Conservation (phyloP, 2,329 filamentous ascomycete species). For the Aspergillus spinulosporus region DNA sequence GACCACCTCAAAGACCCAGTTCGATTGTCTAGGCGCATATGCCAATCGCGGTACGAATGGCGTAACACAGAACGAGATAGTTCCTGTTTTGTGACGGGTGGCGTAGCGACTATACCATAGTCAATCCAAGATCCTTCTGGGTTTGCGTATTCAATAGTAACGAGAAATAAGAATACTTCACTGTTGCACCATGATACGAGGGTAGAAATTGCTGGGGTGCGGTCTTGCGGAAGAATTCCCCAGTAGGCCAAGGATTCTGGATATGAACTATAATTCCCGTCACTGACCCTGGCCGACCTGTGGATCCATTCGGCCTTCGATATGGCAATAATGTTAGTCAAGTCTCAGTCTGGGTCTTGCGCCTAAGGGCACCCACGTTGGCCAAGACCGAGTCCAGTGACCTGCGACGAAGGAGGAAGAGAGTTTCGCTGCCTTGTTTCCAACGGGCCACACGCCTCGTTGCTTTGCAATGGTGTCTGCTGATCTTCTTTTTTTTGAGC, state of each 20-base stretch:
- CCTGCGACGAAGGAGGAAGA: not conserved
- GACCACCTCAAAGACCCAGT: constrained; percentile 6
- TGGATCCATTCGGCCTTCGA: not conserved
- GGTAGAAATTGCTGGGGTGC: not conserved
- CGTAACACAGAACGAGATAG: constrained; percentile 18
- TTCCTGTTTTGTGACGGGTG: not conserved
- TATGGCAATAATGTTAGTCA: constrained; percentile 6
- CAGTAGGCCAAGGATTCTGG: not conserved
- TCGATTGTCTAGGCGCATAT: constrained; percentile 7
- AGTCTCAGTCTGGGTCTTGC: not conserved
- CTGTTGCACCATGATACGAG: not conserved
- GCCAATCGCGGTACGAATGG: constrained; percentile 7
- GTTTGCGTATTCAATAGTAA: not conserved
- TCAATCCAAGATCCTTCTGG: not conserved
- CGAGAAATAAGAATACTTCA: not conserved
- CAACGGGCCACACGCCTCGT: not conserved
- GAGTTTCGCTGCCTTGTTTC: constrained; percentile 1
- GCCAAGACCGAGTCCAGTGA: not conserved
- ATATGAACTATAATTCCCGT: not conserved
- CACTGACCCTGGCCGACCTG: constrained; percentile 3
- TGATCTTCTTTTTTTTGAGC: not conserved
- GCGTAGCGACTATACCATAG: constrained; percentile 1
- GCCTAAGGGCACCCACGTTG: not conserved
- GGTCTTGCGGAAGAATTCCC: not conserved
- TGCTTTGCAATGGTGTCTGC: constrained; percentile 4